Conservation (phyloP, 1,139 yeast species). For the Zygoascus sp. region DNA sequence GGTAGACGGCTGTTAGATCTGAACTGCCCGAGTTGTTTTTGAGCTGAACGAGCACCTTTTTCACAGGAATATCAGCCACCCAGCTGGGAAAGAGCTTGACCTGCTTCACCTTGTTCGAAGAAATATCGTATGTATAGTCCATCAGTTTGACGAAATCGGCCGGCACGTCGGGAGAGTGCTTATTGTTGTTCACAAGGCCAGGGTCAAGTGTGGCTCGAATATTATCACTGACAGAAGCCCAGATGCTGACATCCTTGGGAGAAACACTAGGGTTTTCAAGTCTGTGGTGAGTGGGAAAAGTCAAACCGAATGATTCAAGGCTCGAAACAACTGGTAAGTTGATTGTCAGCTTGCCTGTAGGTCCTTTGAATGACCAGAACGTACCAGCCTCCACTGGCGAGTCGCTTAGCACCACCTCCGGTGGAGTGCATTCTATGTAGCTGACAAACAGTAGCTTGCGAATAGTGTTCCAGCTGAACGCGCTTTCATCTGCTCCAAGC, state of each 20-base stretch:
- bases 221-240: constrained; percentile 29
- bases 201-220: not conserved
- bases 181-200: constrained; percentile 12
- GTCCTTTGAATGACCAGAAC: constrained; percentile 38
- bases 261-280: constrained; percentile 30
- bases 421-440: constrained; percentile 15
- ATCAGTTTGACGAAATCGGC: constrained; percentile 25
- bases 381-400: constrained; percentile 29
- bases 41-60: constrained; percentile 25
- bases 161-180: constrained; percentile 17
- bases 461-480: not conserved
- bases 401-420: constrained; percentile 27
- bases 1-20: constrained; percentile 34
- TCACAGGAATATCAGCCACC: constrained; percentile 25
- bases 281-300: constrained; percentile 30
- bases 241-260: constrained; percentile 32
- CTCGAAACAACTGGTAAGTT: constrained; percentile 26
- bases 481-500: not conserved
- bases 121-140: constrained; percentile 29
- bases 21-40: constrained; percentile 36
- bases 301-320: constrained; percentile 31
- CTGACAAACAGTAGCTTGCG: constrained; percentile 16
- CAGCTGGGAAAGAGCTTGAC: constrained; percentile 32
- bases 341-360: constrained; percentile 31
- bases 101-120: constrained; percentile 17